phyloP scores from a whole-genome alignment of 805 yeast genomes.

The Torulaspora gathmanii region DNA sequence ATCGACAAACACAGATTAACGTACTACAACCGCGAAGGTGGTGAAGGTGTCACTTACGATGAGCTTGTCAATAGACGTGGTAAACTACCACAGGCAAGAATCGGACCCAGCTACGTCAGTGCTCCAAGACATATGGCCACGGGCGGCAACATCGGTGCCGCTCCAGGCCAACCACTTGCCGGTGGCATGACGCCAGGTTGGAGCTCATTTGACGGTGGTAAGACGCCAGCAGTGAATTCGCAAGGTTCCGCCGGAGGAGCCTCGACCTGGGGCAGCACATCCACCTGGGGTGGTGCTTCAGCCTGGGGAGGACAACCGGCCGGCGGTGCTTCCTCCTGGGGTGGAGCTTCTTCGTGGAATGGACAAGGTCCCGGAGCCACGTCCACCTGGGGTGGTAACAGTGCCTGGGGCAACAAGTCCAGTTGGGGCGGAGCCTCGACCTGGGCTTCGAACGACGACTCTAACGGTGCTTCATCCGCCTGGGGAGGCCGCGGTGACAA shows the following conservation, averaged over 20 bases:
- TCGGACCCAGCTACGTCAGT: slow-evolving; percentile 36
- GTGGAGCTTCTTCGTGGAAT: slow-evolving; percentile 43
- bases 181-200: slow-evolving; percentile 51
- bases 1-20: slow-evolving; percentile 75
- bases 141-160: slow-evolving; percentile 33
- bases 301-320: slow-evolving; percentile 37
- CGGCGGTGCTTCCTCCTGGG: slow-evolving; percentile 31
- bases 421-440: slow-evolving; percentile 50
- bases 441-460: slow-evolving; percentile 38
- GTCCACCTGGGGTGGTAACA: slow-evolving; percentile 38
- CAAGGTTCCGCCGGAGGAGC: slow-evolving; percentile 32
- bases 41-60: slow-evolving; percentile 70
- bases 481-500: slow-evolving; percentile 42
- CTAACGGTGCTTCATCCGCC: slow-evolving; percentile 43
- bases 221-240: slow-evolving; percentile 39
- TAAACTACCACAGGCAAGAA: slow-evolving; percentile 36
- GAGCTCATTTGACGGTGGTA: slow-evolving; percentile 51
- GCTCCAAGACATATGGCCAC: slow-evolving; percentile 35
- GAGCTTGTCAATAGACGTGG: slow-evolving; percentile 60
- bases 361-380: slow-evolving; percentile 38
- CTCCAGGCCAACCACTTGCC: slow-evolving; percentile 34
- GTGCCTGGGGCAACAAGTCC: slow-evolving; percentile 37
- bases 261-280: slow-evolving; percentile 37
- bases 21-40: slow-evolving; percentile 59
- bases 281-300: slow-evolving; percentile 43